Evolutionary conservation across 805 yeast genomes (phyloP).

Genomic region (Zygosaccharomyces gambellarensis): DNA sequence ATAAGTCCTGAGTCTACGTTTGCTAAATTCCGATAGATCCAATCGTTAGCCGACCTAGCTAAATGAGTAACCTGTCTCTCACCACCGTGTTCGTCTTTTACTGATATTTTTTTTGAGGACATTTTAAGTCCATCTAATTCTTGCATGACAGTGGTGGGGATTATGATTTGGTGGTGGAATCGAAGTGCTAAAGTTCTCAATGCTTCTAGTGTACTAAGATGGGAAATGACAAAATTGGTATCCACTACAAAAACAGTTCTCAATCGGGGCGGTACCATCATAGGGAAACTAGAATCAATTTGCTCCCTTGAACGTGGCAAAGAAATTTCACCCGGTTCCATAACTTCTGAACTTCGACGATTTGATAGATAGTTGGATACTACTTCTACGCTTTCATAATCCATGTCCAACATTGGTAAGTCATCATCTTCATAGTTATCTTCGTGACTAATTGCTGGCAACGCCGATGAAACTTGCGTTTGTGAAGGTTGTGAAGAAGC

Average conservation of each 20-base stretch:
- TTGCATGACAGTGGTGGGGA: slow-evolving; percentile 64
- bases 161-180: slow-evolving; percentile 49
- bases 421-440: slow-evolving; percentile 34
- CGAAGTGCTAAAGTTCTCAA: slow-evolving; percentile 39
- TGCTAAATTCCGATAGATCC: slow-evolving; percentile 66
- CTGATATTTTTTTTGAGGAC: slow-evolving; percentile 27
- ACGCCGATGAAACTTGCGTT: not conserved
- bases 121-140: slow-evolving; percentile 83
- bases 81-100: slow-evolving; percentile 2
- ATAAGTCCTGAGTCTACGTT: slow-evolving; percentile 44
- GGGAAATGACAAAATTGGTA: slow-evolving; percentile 76
- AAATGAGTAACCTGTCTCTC: slow-evolving; percentile 41
- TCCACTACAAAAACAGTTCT: slow-evolving; percentile 58
- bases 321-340: not conserved
- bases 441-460: not conserved
- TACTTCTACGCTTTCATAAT: slow-evolving; percentile 41
- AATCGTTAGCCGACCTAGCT: slow-evolving; percentile 71
- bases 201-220: slow-evolving; percentile 53
- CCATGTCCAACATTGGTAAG: slow-evolving; percentile 46
- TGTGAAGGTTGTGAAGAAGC: not conserved
- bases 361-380: slow-evolving; percentile 41
- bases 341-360: slow-evolving; percentile 15
- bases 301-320: slow-evolving; percentile 5
- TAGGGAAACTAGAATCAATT: slow-evolving; percentile 12
- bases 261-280: slow-evolving; percentile 9